Conservation (phyloP, 2,329 filamentous ascomycete genomes). For the Apiospora pterosperma region DNA sequence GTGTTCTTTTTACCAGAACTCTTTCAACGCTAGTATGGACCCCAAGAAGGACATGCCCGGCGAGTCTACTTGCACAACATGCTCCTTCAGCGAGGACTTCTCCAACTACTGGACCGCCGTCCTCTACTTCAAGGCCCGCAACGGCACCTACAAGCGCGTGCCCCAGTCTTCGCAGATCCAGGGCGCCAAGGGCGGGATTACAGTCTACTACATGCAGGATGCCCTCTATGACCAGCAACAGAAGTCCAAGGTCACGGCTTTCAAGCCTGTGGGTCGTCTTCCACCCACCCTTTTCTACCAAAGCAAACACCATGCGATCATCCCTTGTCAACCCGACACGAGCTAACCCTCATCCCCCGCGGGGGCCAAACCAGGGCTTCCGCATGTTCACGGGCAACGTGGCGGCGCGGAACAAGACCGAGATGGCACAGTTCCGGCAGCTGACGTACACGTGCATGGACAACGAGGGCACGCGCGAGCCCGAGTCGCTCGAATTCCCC, state of each 20-base stretch:
- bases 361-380: slow-evolving; percentile 25
- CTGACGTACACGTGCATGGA: neutral
- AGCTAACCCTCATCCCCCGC: neutral
- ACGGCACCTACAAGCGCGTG: slow-evolving; percentile 31
- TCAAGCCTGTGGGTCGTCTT: slow-evolving; percentile 20
- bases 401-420: slow-evolving; percentile 19
- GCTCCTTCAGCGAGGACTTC: slow-evolving; percentile 38
- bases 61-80: slow-evolving; percentile 36
- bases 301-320: too few relatives aligned
- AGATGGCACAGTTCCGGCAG: slow-evolving; percentile 17
- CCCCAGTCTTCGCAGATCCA: slow-evolving; percentile 26
- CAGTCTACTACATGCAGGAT: slow-evolving; percentile 27
- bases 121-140: slow-evolving; percentile 35
- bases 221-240: slow-evolving; percentile 19
- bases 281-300: neutral
- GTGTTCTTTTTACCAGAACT: slow-evolving; percentile 16
- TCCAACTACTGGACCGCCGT: slow-evolving; percentile 41
- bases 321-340: neutral
- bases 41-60: slow-evolving; percentile 17
- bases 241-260: slow-evolving; percentile 25
- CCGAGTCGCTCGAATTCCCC: slow-evolving; percentile 36
- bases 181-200: slow-evolving; percentile 29
- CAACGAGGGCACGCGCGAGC: slow-evolving; percentile 20
- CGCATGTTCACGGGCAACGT: slow-evolving; percentile 28
- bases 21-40: slow-evolving; percentile 24